Percentiles rank a stretch among this genome's conserved stretches.
phyloP scores from a whole-genome alignment of 495 filamentous ascomycete species.

The Aspergillus indologenus region DNA sequence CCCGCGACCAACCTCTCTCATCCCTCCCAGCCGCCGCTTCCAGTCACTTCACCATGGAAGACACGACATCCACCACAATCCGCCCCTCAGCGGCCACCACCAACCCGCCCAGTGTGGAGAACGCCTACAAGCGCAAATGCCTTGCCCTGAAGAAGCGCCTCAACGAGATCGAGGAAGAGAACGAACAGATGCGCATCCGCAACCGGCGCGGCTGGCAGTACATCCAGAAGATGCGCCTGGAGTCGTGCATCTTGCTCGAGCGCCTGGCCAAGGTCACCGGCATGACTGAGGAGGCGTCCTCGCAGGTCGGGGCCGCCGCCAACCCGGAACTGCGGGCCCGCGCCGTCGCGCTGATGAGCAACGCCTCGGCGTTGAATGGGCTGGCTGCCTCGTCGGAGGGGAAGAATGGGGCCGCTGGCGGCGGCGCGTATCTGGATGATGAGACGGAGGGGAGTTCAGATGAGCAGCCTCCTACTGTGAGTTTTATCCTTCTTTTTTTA shows the following conservation, averaged over 20 bases:
- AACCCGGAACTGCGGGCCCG: slow-evolving; percentile 38
- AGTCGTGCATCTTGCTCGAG: slow-evolving; percentile 86
- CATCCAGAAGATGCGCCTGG: slow-evolving; percentile 87
- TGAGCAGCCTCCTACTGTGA: slow-evolving; percentile 47
- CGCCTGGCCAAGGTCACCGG: slow-evolving; percentile 82
- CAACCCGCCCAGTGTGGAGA: slow-evolving; percentile 85
- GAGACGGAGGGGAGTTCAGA: slow-evolving; percentile 50
- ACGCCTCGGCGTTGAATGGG: slow-evolving; percentile 25
- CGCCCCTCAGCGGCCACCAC: slow-evolving; percentile 32
- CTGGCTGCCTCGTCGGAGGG: slow-evolving; percentile 3
- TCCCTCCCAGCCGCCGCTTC: background rate
- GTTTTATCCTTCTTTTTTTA: slow-evolving; percentile 14
- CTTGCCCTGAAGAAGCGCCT: slow-evolving; percentile 90
- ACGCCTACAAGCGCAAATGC: slow-evolving; percentile 95
- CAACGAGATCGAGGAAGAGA: slow-evolving; percentile 82
- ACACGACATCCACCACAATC: slow-evolving; percentile 21
- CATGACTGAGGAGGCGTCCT: slow-evolving; percentile 50
- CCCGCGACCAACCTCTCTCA: background rate
- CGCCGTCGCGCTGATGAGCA: slow-evolving; percentile 35
- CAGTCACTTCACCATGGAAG: slow-evolving; percentile 31
- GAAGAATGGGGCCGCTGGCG: slow-evolving; percentile 23
- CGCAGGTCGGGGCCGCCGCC: slow-evolving; percentile 28
- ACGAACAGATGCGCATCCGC: slow-evolving; percentile 73
- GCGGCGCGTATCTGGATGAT: slow-evolving; percentile 36
- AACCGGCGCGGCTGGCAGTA: slow-evolving; percentile 76